phyloP scores from a whole-genome alignment of 2,329 filamentous ascomycete genomes.

The Lecanoromycetidae sp. region DNA sequence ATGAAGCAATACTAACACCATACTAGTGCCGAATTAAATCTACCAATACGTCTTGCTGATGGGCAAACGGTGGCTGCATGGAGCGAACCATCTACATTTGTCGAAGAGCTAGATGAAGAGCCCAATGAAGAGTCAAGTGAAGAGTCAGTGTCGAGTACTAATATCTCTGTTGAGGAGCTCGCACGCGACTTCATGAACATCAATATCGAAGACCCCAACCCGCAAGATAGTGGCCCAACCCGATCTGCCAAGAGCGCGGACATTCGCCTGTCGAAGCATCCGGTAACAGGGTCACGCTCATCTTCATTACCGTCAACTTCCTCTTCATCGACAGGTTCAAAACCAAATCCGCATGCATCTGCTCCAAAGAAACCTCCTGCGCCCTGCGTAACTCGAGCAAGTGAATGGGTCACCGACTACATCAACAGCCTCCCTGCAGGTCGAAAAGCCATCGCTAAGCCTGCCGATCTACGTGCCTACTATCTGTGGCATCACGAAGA shows the following conservation, averaged over 20 bases:
- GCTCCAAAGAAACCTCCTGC: not conserved
- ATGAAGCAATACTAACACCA: too few relatives aligned
- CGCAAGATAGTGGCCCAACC: too few relatives aligned
- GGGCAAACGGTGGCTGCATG: constrained; percentile 22
- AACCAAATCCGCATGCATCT: not conserved
- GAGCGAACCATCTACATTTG: constrained; percentile 6
- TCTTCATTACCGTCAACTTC: not conserved
- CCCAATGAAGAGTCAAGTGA: not conserved
- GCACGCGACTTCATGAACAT: constrained; percentile 6
- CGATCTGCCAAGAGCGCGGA: too few relatives aligned
- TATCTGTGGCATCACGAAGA: constrained; percentile 48
- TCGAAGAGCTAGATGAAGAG: too few relatives aligned
- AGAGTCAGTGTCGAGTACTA: not conserved
- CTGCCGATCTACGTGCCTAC: constrained; percentile 43
- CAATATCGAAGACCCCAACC: constrained; percentile 3
- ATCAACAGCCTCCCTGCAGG: constrained; percentile 11
- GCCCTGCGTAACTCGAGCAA: constrained; percentile 2
- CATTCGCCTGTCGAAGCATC: not conserved
- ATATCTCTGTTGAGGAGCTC: constrained; percentile 11
- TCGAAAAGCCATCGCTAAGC: constrained; percentile 12
- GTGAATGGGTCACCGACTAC: constrained; percentile 7
- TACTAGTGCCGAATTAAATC: constrained; percentile 54
- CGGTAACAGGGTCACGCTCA: constrained; percentile 4
- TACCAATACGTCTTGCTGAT: constrained; percentile 48
- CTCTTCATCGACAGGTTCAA: not conserved